Evolutionary conservation across 306 rosid genomes (phyloP), one percentile per base, ranked within the genome.

Genomic region (Cicer cuneatum): DNA sequence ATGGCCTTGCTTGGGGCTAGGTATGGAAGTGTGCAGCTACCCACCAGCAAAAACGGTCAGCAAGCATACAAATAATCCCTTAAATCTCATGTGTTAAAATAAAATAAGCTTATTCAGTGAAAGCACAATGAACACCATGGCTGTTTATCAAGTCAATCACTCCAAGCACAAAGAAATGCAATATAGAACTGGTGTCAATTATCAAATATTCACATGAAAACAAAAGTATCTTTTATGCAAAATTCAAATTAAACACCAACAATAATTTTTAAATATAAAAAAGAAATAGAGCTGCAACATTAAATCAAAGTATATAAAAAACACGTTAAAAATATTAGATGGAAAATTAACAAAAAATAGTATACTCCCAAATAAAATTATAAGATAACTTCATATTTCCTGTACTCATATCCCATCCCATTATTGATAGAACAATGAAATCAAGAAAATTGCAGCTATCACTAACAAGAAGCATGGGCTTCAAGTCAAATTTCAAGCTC

Each of bases 21-120:
- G 84, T 18, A 66, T 69, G 59, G 79, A 86, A 56, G 76, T 54
- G 45, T 33, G 54, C 15, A 84, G 80, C 93, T 88, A 87, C 80
- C 66, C 77, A 54, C 45, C 42, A 53, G 38, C 73, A 58, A 33
- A 8, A 75, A 43, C 54, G 42, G 58, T 57, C 71, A 85, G 75
- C 67, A 41, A 38, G 16, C 57, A 59, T 18, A 61, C 12, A 70
- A 48, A 43, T 35, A 49, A 46, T 11, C 19, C 78, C 47, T 46
- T 46, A 59, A 54, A 13, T 63, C 43, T 56, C 66, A 35, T 16
- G 62, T 16, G 39, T 38, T 18, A 58, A 45, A 56, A 13, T 8
- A 60, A 43, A 67, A 46, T 16, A 33, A 63, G 9, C 67, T 11
- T 58, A 52, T 57, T 41, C 24, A 0, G 52, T 10, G 54, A 49